Base-by-base conservation (phyloP, 2,329 filamentous ascomycete genomes). In the Penicillium sp. region DNA sequence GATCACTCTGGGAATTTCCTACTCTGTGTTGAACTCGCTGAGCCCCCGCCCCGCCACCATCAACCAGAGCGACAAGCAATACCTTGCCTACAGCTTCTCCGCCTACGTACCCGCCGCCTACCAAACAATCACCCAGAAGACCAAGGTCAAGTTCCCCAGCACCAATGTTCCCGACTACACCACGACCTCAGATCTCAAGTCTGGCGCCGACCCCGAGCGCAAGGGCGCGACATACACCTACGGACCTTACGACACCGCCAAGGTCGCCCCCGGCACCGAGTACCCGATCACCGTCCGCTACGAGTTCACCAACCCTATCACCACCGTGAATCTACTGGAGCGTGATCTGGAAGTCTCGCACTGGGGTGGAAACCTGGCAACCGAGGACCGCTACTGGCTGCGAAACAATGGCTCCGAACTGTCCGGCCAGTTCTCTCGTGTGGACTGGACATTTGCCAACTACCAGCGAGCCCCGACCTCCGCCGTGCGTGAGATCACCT, bases 351-450 rank as follows among this genome's bases (percentile, higher is more conserved):
- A 99, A 74, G 88, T 99, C 66, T 96, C 91, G 71, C 94, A 97
- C 76, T 99, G 94, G 94, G 94, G 94, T 63, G 94, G 94, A 59
- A 99, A 99, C 71, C 77, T 97, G 50, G 94, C 94, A 1, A 91
- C 92, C 46, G 94, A 99, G 77, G 94, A 99, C 78, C 86, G 91
- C 54, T 97, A 96, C 77, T 91, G 88, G 74, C 82, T 97, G 63
- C 85, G 85, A 67, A 93, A 99, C 80, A 86, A 89, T 60, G 94
- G 89, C 60, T 95, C 94, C 46, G 88, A 89, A 72, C 81, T 93
- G 46, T 82, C 84, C 29, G 80, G 81, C 54, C 85, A 88, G 31
- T 93, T 94, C 77, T 88, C 85, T 67, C 85, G 90, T 29, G 87
- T 91, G 59, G 85, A 89, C 67, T 94, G 88, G 87, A 85, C 87